Evolutionary conservation across 1,284 basidiomycete genomes (phyloP).

Genomic region (Marasmius fiardii): DNA sequence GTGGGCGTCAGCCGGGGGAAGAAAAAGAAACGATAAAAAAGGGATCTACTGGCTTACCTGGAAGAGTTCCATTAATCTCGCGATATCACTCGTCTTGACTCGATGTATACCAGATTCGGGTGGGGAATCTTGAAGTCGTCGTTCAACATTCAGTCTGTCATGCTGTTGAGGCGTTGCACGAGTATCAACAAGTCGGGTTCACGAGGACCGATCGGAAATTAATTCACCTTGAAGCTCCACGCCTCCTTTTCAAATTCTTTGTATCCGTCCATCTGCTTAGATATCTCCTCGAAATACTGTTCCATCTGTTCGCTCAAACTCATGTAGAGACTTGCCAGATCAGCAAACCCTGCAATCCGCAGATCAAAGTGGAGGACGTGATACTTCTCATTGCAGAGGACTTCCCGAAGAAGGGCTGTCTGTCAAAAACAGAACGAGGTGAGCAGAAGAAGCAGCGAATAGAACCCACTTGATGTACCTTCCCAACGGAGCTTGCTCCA

Average conservation of each 20-base stretch:
- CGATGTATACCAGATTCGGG: conserved; percentile 32
- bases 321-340: conserved; percentile 70
- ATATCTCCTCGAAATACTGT: conserved; percentile 67
- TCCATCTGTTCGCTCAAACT: conserved; percentile 80
- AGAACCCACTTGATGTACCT: conserved; percentile 38
- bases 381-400: conserved; percentile 62
- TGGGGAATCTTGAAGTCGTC: conserved; percentile 44
- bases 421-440: conserved; percentile 22
- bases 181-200: conserved; percentile 1
- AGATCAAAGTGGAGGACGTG: conserved; percentile 83
- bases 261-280: conserved; percentile 60
- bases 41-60: conserved; percentile 40
- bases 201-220: no score
- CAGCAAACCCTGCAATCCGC: conserved; percentile 80
- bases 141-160: conserved; percentile 69
- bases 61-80: conserved; percentile 81
- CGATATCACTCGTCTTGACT: conserved; percentile 75
- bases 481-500: conserved; percentile 78
- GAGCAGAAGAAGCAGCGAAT: background rate
- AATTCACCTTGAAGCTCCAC: conserved; percentile 69
- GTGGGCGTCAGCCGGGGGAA: conserved; percentile 10
- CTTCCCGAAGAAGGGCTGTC: conserved; percentile 76
- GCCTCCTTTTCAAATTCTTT: conserved; percentile 71
- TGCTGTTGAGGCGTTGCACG: conserved; percentile 40
- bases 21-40: conserved; percentile 5